These are phyloP conservation scores for Evansstolkia leycettana DNA, from an alignment of 495 filamentous ascomycete genomes.

Conservation along the genomic window DNA sequence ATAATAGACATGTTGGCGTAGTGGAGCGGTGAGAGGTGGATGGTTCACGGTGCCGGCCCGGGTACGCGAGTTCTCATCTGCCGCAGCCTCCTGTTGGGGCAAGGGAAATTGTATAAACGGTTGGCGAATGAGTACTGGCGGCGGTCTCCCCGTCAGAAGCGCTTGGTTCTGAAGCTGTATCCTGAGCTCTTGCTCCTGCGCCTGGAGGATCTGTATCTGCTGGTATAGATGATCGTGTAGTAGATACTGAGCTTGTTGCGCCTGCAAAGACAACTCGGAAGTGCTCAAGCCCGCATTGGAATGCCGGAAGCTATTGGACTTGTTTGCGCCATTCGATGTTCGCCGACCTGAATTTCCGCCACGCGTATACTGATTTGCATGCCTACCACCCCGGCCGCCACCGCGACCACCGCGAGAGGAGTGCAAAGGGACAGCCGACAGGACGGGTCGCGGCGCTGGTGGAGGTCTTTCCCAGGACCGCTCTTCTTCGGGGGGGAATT, in stretches of 20 bases:
- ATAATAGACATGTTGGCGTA: conserved; percentile 35
- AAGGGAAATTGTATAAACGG: conserved; percentile 33
- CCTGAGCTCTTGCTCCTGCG: conserved; percentile 50
- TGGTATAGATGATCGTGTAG: conserved; percentile 49
- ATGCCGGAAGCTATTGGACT: conserved; percentile 22
- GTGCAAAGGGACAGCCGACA: conserved; percentile 40
- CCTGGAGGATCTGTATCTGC: conserved; percentile 52
- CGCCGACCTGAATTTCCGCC: conserved; percentile 34
- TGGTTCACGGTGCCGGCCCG: conserved; percentile 35
- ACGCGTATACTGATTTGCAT: conserved; percentile 31
- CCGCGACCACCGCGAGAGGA: conserved; percentile 38
- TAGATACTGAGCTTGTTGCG: conserved; percentile 38
- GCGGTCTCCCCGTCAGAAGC: conserved; percentile 36
- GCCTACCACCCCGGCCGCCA: conserved; percentile 46
- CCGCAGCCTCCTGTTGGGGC: conserved; percentile 23
- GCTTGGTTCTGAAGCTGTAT: conserved; percentile 50
- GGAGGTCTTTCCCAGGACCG: conserved; percentile 62
- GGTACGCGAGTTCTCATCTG: conserved; percentile 29
- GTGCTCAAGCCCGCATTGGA: conserved; percentile 18
- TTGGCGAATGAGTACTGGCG: conserved; percentile 34
- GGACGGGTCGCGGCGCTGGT: conserved; percentile 45
- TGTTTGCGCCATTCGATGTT: conserved; percentile 39
- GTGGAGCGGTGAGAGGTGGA: conserved; percentile 31
- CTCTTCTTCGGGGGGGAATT: conserved; percentile 75
- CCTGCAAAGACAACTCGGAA: conserved; percentile 32